Base-by-base conservation (phyloP, 768 basidiomycete genomes). In the Lanmaoa rubissima region DNA sequence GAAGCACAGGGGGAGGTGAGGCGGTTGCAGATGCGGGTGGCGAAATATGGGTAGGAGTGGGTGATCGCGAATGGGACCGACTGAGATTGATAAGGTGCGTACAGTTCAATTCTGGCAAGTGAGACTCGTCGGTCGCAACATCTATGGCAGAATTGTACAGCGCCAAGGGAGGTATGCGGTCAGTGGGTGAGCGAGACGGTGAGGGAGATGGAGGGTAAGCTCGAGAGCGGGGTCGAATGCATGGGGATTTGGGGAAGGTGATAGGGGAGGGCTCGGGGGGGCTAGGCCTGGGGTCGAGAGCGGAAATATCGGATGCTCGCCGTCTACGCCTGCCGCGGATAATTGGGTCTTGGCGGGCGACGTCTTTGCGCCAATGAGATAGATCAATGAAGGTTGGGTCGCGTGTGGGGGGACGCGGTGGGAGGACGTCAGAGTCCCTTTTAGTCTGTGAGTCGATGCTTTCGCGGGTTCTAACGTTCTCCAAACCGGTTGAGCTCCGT, bases 271-370 rank as follows among this genome's bases (percentile, higher is more conserved):
- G 38, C 4, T 57, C 42, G 40, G 68, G 59, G n/a, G 76, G 68
- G 55, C 63, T 70, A 36, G 65, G 55, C 46, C 71, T 69, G 28
- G 67, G 59, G 40, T 74, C 73, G 48, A 73, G 64, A 40, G 69
- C 55, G 43, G 72, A 64, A 34, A 76, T 74, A 38, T 84, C 81
- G 24, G 70, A 67, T 14, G 74, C 65, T 10, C 87, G 80, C 63
- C 86, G 85, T 55, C 84, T 81, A 49, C 82, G 75, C 59, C 89
- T 76, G 26, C 89, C 89, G 36, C 89, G 80, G 19, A 74, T 76
- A 58, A 64, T 58, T 9, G 49, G 11, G 44, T 84, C 81, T 59
- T 74, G 75, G 48, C 69, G 70, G 32, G 70, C 68, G 34, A 77
- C 71, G 44, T 84, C 83, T 53, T 80, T 84, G 48, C 82, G 78